These are phyloP conservation scores for Pythium brassicae DNA, from an alignment of 352 stramenopile genomes.

Conservation along the genomic window DNA sequence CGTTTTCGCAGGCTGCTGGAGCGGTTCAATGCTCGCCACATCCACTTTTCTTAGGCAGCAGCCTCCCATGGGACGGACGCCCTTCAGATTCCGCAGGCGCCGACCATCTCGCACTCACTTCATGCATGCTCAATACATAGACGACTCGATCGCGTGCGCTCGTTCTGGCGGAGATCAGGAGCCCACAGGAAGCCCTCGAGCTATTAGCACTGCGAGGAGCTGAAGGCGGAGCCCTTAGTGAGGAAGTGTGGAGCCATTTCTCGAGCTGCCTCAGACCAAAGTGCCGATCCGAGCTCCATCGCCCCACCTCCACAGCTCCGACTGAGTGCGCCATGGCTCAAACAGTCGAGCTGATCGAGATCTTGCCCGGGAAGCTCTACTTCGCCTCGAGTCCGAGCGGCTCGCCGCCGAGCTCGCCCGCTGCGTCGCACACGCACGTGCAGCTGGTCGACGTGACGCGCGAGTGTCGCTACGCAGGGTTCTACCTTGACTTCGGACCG, in stretches of 20 bases:
- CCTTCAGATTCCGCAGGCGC: no score
- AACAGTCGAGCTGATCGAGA: conserved; percentile 28
- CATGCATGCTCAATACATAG: neutral
- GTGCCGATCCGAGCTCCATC: no score
- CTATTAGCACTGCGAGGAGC: no score
- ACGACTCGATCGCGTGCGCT: neutral
- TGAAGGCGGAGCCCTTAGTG: no score
- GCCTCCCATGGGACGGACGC: neutral
- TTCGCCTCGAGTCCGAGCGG: conserved; percentile 19
- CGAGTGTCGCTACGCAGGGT: conserved; percentile 90
- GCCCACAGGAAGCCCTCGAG: no score
- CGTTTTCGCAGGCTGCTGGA: conserved; percentile 91
- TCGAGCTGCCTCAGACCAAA: no score
- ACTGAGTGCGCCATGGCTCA: conserved; percentile 5
- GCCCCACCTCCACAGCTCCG: neutral
- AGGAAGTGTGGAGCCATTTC: no score
- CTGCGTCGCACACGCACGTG: conserved; percentile 2
- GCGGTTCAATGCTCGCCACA: conserved; percentile 95
- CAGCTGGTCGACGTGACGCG: conserved; percentile 23
- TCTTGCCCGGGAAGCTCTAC: conserved; percentile 27
- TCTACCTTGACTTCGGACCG: conserved; percentile 95
- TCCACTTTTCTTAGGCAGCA: conserved; percentile 92
- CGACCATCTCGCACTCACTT: neutral
- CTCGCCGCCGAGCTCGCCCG: neutral
- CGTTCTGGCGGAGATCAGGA: no score